Evolutionary conservation across 225 moss, liverwort and hornwort genomes (phyloP).

Genomic region (Polytrichum commune): DNA sequence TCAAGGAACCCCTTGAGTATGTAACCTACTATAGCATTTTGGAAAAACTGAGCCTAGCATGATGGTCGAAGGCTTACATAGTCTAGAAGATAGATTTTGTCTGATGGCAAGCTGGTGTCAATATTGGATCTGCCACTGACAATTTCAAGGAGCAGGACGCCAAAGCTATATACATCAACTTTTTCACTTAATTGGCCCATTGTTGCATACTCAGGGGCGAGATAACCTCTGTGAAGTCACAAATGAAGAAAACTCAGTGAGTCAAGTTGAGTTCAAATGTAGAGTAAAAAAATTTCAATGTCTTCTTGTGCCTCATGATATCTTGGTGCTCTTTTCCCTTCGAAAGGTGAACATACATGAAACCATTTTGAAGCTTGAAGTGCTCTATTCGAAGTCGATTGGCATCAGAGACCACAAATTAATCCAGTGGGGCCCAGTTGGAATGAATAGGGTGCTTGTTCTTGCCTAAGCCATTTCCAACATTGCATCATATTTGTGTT

Average conservation of each 20-base stretch:
- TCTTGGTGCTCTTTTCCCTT: too few relatives aligned
- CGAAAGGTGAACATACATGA: too few relatives aligned
- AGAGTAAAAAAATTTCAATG: neutral
- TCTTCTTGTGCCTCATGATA: too few relatives aligned
- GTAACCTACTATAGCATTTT: neutral
- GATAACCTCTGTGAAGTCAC: slow-evolving; percentile 32
- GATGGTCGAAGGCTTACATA: slow-evolving; percentile 23
- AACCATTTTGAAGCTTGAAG: neutral
- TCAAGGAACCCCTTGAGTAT: neutral
- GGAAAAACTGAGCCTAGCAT: neutral
- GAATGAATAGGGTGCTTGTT: neutral
- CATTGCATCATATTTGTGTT: neutral
- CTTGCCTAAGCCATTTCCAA: neutral
- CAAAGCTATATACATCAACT: slow-evolving; percentile 54
- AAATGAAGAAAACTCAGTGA: neutral
- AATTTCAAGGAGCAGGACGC: slow-evolving; percentile 41
- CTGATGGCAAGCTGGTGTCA: slow-evolving; percentile 7
- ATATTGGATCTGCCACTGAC: slow-evolving; percentile 43
- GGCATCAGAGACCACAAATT: neutral
- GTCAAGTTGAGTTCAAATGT: neutral
- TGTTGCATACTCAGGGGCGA: slow-evolving; percentile 50
- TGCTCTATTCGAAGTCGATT: neutral
- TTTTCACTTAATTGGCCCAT: slow-evolving; percentile 45
- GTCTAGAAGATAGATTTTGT: slow-evolving; percentile 32
- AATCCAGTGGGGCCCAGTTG: neutral